These are phyloP conservation scores for Erodium texanum DNA, from an alignment of 441 rosid species.

Conservation along the genomic window DNA sequence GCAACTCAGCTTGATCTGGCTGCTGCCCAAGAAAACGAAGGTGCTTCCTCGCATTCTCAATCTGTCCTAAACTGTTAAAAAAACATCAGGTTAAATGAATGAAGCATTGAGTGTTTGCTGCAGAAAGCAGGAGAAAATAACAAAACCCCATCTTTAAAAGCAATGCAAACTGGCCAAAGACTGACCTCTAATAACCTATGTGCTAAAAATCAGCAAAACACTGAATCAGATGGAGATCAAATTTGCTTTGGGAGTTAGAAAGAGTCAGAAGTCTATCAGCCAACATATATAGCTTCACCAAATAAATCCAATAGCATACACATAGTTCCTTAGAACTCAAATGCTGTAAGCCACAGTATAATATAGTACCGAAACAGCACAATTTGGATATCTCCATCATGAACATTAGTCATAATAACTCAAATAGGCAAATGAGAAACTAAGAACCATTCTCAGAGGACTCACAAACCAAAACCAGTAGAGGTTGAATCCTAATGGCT, in stretches of 20 bases:
- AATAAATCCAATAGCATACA: not conserved
- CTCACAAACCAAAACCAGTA: not conserved
- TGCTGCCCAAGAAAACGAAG: slow-evolving; percentile 46
- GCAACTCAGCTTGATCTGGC: slow-evolving; percentile 44
- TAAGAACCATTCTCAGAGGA: not conserved
- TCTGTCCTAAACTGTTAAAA: not conserved
- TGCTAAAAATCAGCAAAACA: not conserved
- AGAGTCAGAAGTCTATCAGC: not conserved
- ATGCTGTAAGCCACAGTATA: too few species aligned
- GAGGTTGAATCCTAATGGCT: not conserved
- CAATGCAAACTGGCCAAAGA: not conserved
- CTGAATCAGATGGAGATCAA: not conserved
- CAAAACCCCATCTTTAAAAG: too few species aligned
- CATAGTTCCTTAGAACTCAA: too few species aligned
- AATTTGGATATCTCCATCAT: not conserved
- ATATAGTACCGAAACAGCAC: not conserved
- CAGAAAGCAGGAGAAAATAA: too few species aligned
- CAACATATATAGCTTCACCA: not conserved
- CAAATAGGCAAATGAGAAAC: not conserved
- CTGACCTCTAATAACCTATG: not conserved
- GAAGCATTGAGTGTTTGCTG: too few species aligned
- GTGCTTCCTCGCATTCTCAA: slow-evolving; percentile 27
- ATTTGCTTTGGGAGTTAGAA: not conserved
- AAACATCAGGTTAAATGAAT: not conserved
- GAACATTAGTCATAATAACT: too few species aligned